Evolutionary conservation across 805 yeast genomes (phyloP).

Genomic region (Metschnikowia similis): DNA sequence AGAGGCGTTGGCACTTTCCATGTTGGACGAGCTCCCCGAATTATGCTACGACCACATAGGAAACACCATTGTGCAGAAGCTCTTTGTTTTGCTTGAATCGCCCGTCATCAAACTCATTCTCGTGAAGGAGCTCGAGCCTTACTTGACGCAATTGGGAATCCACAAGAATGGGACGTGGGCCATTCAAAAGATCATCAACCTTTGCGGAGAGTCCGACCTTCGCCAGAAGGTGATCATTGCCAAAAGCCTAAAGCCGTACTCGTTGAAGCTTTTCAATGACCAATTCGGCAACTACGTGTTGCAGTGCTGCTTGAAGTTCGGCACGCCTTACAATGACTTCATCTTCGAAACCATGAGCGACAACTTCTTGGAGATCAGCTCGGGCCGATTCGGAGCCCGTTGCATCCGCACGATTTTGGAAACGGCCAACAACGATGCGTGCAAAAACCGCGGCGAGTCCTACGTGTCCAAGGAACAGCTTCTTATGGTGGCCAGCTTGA

Average conservation of each 20-base stretch:
- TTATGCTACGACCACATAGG: conserved; percentile 91
- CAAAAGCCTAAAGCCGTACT: conserved; percentile 68
- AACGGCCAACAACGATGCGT: conserved; percentile 50
- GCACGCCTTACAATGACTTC: conserved; percentile 83
- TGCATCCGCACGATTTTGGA: conserved; percentile 93
- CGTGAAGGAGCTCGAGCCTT: conserved; percentile 74
- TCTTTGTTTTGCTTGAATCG: conserved; percentile 65
- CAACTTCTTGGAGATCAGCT: conserved; percentile 74
- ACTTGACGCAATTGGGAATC: conserved; percentile 83
- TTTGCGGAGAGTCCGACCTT: conserved; percentile 43
- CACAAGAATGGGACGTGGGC: conserved; percentile 99
- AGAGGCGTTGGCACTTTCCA: conserved; percentile 76
- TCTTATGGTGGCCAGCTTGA: conserved; percentile 67
- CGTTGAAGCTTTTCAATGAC: conserved; percentile 83
- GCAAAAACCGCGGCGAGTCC: conserved; percentile 12
- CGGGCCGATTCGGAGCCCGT: conserved; percentile 90
- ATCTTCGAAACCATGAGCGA: conserved; percentile 79
- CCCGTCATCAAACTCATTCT: conserved; percentile 72
- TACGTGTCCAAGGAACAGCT: conserved; percentile 55
- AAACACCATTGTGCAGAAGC: conserved; percentile 89
- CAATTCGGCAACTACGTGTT: conserved; percentile 96
- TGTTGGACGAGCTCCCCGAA: conserved; percentile 87
- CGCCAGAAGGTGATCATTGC: conserved; percentile 58
- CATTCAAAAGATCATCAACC: conserved; percentile 86
- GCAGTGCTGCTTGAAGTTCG: conserved; percentile 90